Base-by-base conservation (phyloP, 2,329 filamentous ascomycete genomes). In the Beauveria varroae region DNA sequence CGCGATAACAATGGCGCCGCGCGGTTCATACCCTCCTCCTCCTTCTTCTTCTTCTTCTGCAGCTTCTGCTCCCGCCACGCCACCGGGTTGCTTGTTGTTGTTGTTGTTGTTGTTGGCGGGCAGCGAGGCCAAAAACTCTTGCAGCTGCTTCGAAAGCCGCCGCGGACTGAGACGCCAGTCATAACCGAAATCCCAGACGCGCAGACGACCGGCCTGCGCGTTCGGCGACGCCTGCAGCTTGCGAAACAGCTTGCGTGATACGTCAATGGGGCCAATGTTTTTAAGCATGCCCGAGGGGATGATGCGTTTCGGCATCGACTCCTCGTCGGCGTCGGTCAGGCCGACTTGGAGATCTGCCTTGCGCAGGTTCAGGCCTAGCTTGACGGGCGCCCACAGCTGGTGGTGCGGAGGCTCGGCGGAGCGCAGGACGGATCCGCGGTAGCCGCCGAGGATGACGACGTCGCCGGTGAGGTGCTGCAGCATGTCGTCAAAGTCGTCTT, bases 301-400 rank as follows among this genome's bases (percentile, higher is more conserved):
- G 63, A 98, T 91, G n/a, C 80, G 86, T 62, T 96, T 83, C 65
- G 89, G 86, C 86, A 95, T 95, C 5, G 77, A 82, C 67, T 91
- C 88, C 69, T 97, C 93, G 61, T 96, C 93, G 67, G 92, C 88
- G 2, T 85, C 85, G 16, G 89, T 82, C 5, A 97, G 75, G 0
- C 92, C 93, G 10, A 98, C 88, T 71, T 96, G 91, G 4, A 98
- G 79, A 70, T 98, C 91, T 2, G 93, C 93, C 70, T 95, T 96
- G 60, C 93, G 87, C 64, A 97, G 84, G 67, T 96, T 96, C 56
- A 98, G 77, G 1, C 93, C 93, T 30, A 96, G 88, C 73, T 97
- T 97, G 69, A 97, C 87, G 0, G 93, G 93, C 1, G 96, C 90
- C 93, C 93, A 98, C 0, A 96, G 77, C 70, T 96, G 91, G n/a